Base-by-base conservation (phyloP, 192 early-diverging fungal species). In the Geranomyces michiganensis region DNA sequence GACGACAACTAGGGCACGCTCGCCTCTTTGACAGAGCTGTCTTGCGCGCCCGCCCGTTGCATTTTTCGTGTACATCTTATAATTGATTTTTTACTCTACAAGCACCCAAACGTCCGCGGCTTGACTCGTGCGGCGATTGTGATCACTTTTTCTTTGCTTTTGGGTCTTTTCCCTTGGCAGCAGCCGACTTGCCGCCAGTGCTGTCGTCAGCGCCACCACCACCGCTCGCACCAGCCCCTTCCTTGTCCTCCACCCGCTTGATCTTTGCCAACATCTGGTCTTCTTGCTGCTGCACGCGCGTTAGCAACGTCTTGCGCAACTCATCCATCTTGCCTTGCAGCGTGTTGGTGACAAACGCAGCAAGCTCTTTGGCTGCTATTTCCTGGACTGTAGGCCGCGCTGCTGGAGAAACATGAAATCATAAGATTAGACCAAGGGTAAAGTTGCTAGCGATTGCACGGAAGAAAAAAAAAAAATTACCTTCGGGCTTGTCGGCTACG, bases 261-360 rank as follows among this genome's bases (percentile, higher is more conserved):
- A 82, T 32, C 49, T 74, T 72, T 8, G 22, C 22, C 5, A 29
- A 56, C 26, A 79, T 53, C 47, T 60, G 53, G 29, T 78, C 79
- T 26, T 85, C 84, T 68, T 85, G 81, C n/a, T 32, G 70, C 47
- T 68, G 46, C 32, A 85, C 30, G 31, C 75, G 76, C 19, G 61
- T 49, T 36, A 78, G 19, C 31, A 85, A 56, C 21, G 77, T 45
- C 46, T 71, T 69, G n/a, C 80, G 78, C 53, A 85, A 41, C 32
- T 85, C 84, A 27, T 85, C 84, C 30, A 85, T 48, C 41, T 81
- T 80, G 27, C 73, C 59, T 1, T 69, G 24, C 21, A 85, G 68
- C 4, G 72, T 76, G 1, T 44, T 19, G 9, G 68, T 67, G 32
- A 85, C 76, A 30, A 80, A 76, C 17, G 61, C 67, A 29, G 59